Evolutionary conservation across 805 yeast species (phyloP).

Genomic region (Saccharomycopsis fodiens): DNA sequence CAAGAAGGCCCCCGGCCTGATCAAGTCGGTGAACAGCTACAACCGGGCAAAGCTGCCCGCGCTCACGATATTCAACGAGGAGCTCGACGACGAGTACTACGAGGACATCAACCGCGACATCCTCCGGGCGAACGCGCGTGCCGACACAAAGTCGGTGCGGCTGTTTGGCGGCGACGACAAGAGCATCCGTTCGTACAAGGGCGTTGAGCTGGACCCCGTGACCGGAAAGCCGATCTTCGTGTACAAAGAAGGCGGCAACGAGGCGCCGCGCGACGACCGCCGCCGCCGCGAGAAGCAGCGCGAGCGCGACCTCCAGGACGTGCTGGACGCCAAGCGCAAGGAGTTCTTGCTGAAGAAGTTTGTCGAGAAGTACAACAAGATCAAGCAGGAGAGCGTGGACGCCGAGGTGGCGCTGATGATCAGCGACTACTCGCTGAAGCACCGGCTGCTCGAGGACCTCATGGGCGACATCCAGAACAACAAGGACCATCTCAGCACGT

Average conservation of each 20-base stretch:
- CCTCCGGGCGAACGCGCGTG: conserved; percentile 15
- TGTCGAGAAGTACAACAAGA: conserved; percentile 1
- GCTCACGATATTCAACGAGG: conserved; percentile 5
- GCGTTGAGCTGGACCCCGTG: conserved; percentile 14
- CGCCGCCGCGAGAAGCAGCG: conserved; percentile 5
- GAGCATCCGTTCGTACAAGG: conserved; percentile 9
- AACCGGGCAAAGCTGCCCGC: conserved; percentile 10
- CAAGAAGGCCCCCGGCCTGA: not conserved
- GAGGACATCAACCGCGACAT: conserved; percentile 15
- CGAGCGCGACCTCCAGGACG: conserved; percentile 7
- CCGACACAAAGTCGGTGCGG: conserved; percentile 15
- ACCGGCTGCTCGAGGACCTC: conserved; percentile 7
- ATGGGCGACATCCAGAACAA: conserved; percentile 8
- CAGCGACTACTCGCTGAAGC: conserved; percentile 5
- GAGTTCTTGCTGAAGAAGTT: conserved; percentile 11
- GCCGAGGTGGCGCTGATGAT: conserved; percentile 1
- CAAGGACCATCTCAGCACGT: not conserved
- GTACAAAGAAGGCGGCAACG: conserved; percentile 6
- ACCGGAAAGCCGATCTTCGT: conserved; percentile 18
- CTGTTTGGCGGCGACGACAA: conserved; percentile 10
- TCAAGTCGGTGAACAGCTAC: not conserved
- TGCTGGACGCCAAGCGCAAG: conserved; percentile 9
- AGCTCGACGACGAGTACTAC: conserved; percentile 15
- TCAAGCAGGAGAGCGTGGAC: conserved; percentile 1
- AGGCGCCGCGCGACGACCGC: conserved; percentile 1